These are phyloP conservation scores for Yarrowia sp. DNA, from an alignment of 805 yeast genomes.

Conservation along the genomic window DNA sequence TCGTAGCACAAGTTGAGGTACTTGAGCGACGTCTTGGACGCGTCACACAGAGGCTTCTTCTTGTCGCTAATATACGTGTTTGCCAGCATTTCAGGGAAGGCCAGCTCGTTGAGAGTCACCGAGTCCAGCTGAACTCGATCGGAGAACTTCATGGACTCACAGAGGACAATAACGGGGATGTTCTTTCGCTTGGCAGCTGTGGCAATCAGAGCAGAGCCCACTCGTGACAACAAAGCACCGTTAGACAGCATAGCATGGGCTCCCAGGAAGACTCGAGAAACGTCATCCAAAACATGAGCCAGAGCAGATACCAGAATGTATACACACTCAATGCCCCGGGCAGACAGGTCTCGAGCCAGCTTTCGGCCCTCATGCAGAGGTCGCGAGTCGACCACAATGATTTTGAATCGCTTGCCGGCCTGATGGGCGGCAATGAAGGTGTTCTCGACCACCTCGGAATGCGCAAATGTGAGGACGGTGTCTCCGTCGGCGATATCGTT, in stretches of 20 bases:
- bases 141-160: constrained; percentile 91
- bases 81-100: constrained; percentile 38
- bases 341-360: constrained; percentile 62
- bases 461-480: constrained; percentile 83
- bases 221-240: constrained; percentile 88
- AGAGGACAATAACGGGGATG: constrained; percentile 91
- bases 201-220: constrained; percentile 91
- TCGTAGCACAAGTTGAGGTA: constrained; percentile 87
- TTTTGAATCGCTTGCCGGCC: constrained; percentile 64
- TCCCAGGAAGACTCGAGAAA: constrained; percentile 88
- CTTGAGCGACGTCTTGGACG: constrained; percentile 44
- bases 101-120: constrained; percentile 87
- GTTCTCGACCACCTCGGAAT: constrained; percentile 77
- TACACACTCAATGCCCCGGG: constrained; percentile 64
- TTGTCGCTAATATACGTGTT: constrained; percentile 36
- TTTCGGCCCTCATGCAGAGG: constrained; percentile 92
- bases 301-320: constrained; percentile 79
- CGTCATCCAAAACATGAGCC: constrained; percentile 76
- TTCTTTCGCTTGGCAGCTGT: constrained; percentile 85
- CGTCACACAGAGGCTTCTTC: constrained; percentile 18
- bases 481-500: constrained; percentile 71
- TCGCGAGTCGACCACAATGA: constrained; percentile 86
- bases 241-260: constrained; percentile 97
- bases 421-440: constrained; percentile 66
- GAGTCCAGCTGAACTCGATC: constrained; percentile 95